Percentiles rank a stretch among this genome's conserved stretches.
These are phyloP conservation scores for Oryza nivara DNA, from an alignment of 176 grass and related monocot genomes.

Conservation along the genomic window DNA sequence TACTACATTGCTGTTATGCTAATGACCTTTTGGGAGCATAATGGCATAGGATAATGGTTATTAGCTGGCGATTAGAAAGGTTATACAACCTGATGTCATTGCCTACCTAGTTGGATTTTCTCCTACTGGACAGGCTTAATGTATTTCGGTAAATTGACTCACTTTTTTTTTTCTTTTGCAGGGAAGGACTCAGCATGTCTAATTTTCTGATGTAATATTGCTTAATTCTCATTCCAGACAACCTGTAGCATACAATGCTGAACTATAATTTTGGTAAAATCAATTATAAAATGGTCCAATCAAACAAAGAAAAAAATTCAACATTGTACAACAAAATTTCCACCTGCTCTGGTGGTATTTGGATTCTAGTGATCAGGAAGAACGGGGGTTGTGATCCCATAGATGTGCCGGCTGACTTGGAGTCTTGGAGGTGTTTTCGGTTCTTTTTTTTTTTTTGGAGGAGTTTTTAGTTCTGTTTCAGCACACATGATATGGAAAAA, in stretches of 20 bases:
- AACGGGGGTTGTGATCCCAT: conserved; percentile 5
- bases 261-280: neutral
- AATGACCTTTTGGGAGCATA: neutral
- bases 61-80: conserved; percentile 7
- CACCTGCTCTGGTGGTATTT: neutral
- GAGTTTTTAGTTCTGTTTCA: neutral
- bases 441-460: no score
- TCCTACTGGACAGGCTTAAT: neutral
- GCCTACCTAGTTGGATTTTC: neutral
- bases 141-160: neutral
- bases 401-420: neutral
- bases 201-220: neutral
- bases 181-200: neutral
- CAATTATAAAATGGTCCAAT: neutral
- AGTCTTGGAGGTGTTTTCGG: neutral
- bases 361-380: neutral
- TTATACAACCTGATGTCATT: neutral
- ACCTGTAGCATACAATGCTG: neutral
- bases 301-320: neutral
- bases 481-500: neutral
- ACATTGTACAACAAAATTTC: neutral
- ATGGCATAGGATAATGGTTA: neutral
- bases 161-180: no score
- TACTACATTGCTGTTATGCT: neutral
- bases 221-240: neutral